These are phyloP conservation scores for Scheffersomyces titani DNA, from an alignment of 1,139 yeast species.

Conservation along the genomic window DNA sequence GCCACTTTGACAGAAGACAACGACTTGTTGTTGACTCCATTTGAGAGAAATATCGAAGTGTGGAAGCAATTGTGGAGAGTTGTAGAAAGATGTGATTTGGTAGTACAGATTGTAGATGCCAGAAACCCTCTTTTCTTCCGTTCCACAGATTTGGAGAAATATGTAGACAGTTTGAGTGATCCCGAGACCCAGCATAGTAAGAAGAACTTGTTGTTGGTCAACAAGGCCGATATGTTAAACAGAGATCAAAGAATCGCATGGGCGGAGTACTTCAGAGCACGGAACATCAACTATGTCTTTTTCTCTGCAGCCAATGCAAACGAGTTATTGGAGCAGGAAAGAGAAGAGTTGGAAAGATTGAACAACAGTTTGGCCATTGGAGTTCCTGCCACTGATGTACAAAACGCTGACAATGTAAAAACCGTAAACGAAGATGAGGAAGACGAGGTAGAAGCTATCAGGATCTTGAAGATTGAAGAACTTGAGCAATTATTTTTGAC, in stretches of 20 bases:
- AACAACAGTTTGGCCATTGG: constrained; percentile 13
- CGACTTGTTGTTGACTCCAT: constrained; percentile 89
- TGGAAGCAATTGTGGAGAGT: constrained; percentile 99
- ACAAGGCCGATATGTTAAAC: constrained; percentile 89
- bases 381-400: constrained; percentile 2
- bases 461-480: constrained; percentile 80
- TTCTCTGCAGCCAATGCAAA: constrained; percentile 91
- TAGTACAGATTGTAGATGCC: constrained; percentile 98
- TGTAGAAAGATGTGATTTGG: constrained; percentile 88
- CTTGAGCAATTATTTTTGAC: constrained; percentile 75
- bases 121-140: constrained; percentile 90
- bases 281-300: constrained; percentile 81
- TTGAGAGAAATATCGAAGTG: constrained; percentile 94
- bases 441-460: constrained; percentile 50
- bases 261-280: constrained; percentile 77
- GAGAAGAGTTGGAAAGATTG: constrained; percentile 37
- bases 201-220: constrained; percentile 78
- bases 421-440: constrained; percentile 31
- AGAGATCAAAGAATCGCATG: constrained; percentile 75
- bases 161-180: constrained; percentile 71
- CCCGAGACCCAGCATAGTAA: constrained; percentile 52
- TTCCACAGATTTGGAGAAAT: constrained; percentile 83
- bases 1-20: constrained; percentile 81
- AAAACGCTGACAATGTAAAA: constrained; percentile 15
- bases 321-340: constrained; percentile 62